Percentiles rank a stretch among this genome's conserved stretches.
Conservation (phyloP, 306 rosid species). For the Chamaecrista fasciculata region DNA sequence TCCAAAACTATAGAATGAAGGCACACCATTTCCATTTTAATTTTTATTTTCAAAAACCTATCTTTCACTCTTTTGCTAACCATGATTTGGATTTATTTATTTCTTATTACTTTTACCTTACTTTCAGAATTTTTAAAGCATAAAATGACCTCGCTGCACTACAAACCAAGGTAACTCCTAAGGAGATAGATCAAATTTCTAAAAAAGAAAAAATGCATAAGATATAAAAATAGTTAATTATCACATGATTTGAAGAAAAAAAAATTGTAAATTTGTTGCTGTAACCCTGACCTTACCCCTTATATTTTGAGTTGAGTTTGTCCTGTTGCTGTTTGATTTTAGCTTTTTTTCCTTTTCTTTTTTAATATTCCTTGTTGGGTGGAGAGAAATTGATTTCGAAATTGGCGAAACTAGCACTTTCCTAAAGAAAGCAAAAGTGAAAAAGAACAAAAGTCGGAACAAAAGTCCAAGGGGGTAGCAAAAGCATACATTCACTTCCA, state of each 20-base stretch:
- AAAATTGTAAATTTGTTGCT: not conserved
- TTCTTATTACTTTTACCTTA: no score
- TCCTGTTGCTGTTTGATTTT: not conserved
- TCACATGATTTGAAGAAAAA: no score
- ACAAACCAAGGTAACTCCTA: no score
- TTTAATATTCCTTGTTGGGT: constrained; percentile 28
- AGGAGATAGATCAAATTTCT: no score
- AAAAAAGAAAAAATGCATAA: no score
- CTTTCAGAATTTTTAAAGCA: no score
- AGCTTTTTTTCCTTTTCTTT: not conserved
- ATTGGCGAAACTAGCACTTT: constrained; percentile 38
- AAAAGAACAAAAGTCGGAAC: not conserved
- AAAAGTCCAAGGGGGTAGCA: constrained; percentile 6
- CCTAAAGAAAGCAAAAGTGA: not conserved
- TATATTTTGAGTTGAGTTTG: not conserved
- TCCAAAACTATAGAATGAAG: no score
- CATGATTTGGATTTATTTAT: no score
- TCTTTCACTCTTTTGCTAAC: no score
- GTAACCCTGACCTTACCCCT: not conserved
- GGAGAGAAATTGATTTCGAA: constrained; percentile 35
- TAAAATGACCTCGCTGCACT: no score
- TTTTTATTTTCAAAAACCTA: not conserved
- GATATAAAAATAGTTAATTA: no score
- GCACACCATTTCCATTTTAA: no score
- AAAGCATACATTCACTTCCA: not conserved